Evolutionary conservation across 352 stramenopile species (phyloP).

Genomic region (Pythium graminicola): DNA sequence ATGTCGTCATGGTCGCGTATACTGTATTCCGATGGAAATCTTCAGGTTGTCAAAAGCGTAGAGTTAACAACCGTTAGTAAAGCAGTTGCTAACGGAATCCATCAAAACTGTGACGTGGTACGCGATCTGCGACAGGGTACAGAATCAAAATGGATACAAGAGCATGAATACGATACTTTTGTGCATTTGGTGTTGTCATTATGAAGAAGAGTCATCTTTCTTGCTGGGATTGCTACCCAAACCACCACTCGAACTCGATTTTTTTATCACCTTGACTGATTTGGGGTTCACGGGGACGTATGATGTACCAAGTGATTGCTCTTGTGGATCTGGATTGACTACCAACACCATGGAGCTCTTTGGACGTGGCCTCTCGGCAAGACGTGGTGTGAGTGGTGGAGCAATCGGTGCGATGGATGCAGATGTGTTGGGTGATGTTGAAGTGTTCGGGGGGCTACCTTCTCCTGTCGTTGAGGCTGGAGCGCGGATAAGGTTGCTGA

Average conservation of each 20-base stretch:
- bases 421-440: background rate
- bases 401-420: conserved; percentile 17
- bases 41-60: too few species aligned
- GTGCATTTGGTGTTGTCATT: too few species aligned
- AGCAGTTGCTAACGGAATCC: too few species aligned
- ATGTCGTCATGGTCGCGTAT: too few species aligned
- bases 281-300: conserved; percentile 23
- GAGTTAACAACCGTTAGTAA: too few species aligned
- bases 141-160: too few species aligned
- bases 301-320: conserved; percentile 24
- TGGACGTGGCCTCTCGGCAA: conserved; percentile 1
- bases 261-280: background rate
- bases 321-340: conserved; percentile 21
- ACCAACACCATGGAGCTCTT: conserved; percentile 25
- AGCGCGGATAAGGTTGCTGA: conserved; percentile 39
- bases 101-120: too few species aligned
- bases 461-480: background rate
- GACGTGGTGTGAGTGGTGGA: background rate
- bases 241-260: background rate
- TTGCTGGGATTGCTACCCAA: conserved; percentile 7
- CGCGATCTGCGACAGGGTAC: too few species aligned
- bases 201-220: conserved; percentile 1
- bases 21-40: too few species aligned
- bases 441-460: background rate
- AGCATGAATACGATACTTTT: too few species aligned